Conservation (phyloP, 139 green algal species). For the Coelastrella sp. region DNA sequence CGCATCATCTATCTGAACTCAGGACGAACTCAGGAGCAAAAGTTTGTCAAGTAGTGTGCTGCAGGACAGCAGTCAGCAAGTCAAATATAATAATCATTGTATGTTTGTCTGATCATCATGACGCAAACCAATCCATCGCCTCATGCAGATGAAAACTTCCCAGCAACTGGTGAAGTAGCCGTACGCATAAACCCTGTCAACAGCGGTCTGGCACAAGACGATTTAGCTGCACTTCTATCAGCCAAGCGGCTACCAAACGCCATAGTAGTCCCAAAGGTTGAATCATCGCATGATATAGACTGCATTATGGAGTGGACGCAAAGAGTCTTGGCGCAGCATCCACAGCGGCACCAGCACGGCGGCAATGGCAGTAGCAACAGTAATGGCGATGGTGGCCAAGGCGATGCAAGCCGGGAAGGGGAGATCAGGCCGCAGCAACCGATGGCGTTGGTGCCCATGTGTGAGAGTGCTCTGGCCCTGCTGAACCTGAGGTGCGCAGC, state of each 20-base stretch:
- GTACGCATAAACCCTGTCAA: slow-evolving; percentile 58
- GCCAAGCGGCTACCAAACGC: slow-evolving; percentile 49
- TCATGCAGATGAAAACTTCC: slow-evolving; percentile 44
- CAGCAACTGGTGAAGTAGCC: slow-evolving; percentile 37
- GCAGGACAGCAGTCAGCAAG: background rate
- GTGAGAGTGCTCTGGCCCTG: slow-evolving; percentile 56
- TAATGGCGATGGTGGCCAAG: background rate
- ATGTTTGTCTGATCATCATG: background rate
- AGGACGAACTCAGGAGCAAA: no score
- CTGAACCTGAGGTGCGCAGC: slow-evolving; percentile 53
- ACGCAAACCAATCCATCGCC: background rate
- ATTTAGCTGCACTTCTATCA: slow-evolving; percentile 51
- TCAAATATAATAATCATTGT: background rate
- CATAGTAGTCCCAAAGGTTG: slow-evolving; percentile 56
- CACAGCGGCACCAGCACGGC: background rate
- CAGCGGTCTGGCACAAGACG: slow-evolving; percentile 44
- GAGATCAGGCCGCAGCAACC: background rate
- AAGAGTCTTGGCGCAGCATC: background rate
- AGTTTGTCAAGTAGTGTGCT: no score
- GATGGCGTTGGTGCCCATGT: slow-evolving; percentile 56
- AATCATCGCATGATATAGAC: slow-evolving; percentile 28
- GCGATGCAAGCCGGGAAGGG: background rate
- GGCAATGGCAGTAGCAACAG: background rate
- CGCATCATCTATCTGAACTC: no score
- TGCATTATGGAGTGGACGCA: slow-evolving; percentile 41